These are phyloP conservation scores for Russula vinacea DNA, from an alignment of 768 basidiomycete species.

Conservation along the genomic window DNA sequence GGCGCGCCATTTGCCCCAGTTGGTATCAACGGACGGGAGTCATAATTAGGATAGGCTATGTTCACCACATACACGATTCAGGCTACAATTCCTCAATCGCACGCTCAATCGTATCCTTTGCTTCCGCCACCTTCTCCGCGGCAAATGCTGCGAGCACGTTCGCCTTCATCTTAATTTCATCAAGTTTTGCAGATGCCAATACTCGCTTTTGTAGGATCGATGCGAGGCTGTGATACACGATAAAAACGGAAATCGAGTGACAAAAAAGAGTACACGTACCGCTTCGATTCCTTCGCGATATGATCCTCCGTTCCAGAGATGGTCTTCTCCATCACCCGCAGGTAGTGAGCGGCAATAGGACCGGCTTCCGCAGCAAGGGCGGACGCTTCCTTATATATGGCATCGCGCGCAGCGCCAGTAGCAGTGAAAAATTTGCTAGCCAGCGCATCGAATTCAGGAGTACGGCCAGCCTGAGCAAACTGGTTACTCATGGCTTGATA, in stretches of 20 bases:
- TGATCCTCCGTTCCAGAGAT: conserved; percentile 67
- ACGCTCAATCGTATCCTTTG: conserved; percentile 31
- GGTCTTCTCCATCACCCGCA: conserved; percentile 89
- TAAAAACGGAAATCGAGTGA: conserved; percentile 24
- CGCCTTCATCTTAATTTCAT: conserved; percentile 89
- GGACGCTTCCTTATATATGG: conserved; percentile 65
- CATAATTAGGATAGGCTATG: conserved; percentile 7
- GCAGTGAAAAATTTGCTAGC: conserved; percentile 73
- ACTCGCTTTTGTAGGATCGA: conserved; percentile 75
- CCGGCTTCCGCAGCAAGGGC: conserved; percentile 50
- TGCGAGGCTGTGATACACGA: conserved; percentile 49
- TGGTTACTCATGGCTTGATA: neutral
- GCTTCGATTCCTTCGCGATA: conserved; percentile 78
- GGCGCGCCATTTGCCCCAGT: neutral
- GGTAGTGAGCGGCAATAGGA: conserved; percentile 66
- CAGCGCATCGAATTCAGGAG: conserved; percentile 70
- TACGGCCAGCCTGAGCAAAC: conserved; percentile 67
- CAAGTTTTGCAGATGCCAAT: conserved; percentile 75
- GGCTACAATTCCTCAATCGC: conserved; percentile 31
- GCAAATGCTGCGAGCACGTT: conserved; percentile 76
- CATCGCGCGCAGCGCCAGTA: conserved; percentile 50
- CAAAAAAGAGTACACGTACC: conserved; percentile 49
- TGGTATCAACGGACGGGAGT: neutral
- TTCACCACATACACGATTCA: neutral
- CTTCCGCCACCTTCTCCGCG: conserved; percentile 36